A percentile compares a stretch with the other conserved stretches of the same genome.
Evolutionary conservation across 352 stramenopile genomes (phyloP).

Genomic region (Phytophthora agathidicida): DNA sequence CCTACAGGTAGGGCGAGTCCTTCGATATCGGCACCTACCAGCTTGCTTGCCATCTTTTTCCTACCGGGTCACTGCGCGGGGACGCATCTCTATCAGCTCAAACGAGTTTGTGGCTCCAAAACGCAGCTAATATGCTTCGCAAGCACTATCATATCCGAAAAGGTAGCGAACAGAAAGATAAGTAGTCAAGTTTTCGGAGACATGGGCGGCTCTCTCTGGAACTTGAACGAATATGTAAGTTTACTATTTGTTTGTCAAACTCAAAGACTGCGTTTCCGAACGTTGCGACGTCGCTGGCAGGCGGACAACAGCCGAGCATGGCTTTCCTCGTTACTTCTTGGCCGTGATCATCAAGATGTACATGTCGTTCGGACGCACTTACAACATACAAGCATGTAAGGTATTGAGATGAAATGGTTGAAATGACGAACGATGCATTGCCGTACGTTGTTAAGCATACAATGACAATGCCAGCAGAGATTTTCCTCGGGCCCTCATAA

Average conservation of each 20-base stretch:
- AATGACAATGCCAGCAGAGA: too few relatives aligned
- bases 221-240: conserved; percentile 5
- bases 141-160: too few relatives aligned
- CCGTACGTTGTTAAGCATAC: too few relatives aligned
- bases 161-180: not conserved
- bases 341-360: conserved; percentile 15
- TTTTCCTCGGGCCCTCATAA: too few relatives aligned
- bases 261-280: not conserved
- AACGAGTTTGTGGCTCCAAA: conserved; percentile 10
- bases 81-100: not conserved
- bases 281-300: not conserved
- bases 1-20: not conserved
- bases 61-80: not conserved
- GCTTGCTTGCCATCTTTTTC: conserved; percentile 13
- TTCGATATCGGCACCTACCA: conserved; percentile 4
- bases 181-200: conserved; percentile 5
- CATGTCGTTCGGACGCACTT: not conserved
- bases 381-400: too few relatives aligned
- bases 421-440: too few relatives aligned
- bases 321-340: conserved; percentile 10
- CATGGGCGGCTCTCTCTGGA: conserved; percentile 14
- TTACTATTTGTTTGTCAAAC: too few relatives aligned
- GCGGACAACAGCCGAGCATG: too few relatives aligned
- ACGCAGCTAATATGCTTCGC: not conserved
- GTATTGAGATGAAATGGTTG: too few relatives aligned